Conservation (phyloP, 2,329 filamentous ascomycete genomes). For the Fusarium setosum region DNA sequence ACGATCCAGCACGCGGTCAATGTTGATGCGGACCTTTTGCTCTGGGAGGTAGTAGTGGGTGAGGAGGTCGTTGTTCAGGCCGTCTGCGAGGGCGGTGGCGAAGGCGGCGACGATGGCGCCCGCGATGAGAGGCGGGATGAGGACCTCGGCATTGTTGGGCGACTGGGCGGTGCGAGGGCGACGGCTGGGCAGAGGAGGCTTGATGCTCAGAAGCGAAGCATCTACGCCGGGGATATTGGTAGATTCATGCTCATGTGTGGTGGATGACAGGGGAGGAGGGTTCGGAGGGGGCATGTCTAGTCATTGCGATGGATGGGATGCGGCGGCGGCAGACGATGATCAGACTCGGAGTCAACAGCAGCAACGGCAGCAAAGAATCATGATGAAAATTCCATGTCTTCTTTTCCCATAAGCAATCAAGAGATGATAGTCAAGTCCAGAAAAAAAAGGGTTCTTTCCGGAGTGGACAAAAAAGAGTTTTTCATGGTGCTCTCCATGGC, state of each 20-base stretch:
- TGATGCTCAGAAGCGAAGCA: constrained; percentile 37
- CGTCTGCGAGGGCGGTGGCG: constrained; percentile 48
- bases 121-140: constrained; percentile 50
- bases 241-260: constrained; percentile 28
- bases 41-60: constrained; percentile 52
- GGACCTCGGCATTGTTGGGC: constrained; percentile 46
- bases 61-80: constrained; percentile 50
- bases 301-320: constrained; percentile 29
- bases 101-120: constrained; percentile 50
- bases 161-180: constrained; percentile 44
- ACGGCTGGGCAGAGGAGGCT: constrained; percentile 49
- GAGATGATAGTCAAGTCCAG: background rate
- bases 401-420: no score
- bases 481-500: constrained; percentile 10
- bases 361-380: constrained; percentile 19
- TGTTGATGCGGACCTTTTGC: constrained; percentile 47
- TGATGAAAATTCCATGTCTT: background rate
- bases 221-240: constrained; percentile 15
- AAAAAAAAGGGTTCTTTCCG: background rate
- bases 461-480: constrained; percentile 19
- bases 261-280: constrained; percentile 38
- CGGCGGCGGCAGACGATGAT: background rate
- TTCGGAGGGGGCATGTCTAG: constrained; percentile 43
- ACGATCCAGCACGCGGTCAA: constrained; percentile 51
- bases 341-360: constrained; percentile 3